Evolutionary conservation across 2,329 filamentous ascomycete genomes (phyloP), one percentile per base, ranked within the genome.

Genomic region (Ceratocystis alfenasii): DNA sequence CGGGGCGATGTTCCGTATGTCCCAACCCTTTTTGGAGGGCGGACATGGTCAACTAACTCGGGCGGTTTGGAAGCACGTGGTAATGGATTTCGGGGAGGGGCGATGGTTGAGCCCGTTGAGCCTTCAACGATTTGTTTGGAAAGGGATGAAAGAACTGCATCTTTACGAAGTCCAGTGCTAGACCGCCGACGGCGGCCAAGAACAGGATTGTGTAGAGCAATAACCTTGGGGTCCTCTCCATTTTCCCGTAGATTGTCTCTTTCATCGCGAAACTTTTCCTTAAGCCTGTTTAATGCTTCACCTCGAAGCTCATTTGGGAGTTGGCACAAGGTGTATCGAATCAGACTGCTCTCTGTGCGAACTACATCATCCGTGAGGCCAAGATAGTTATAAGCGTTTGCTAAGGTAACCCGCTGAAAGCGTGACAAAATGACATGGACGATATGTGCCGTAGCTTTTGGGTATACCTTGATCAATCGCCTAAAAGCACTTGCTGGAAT

Each of bases 401-500:
- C 89, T 64, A 99, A 84, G 0, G 94, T 99, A 2, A 99, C 95
- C 70, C 95, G 82, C 73, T 99, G 93, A 63, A 99, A 87, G 62
- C 95, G 84, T 2, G 95, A 96, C 41, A 99, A 77, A 68, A 99
- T 99, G 59, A 99, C 93, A 73, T 99, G 94, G 5, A 99, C 91
- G 69, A 99, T 97, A 72, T 99, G 95, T 1, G 94, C 88, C 1
- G 94, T 96, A 8, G 95, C 92, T 77, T 95, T 95, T 8, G 94
- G 94, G 71, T 97, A 99, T 28, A 96, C 87, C 72, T 90, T 86
- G 63, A 95, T 99, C 64, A 99, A 79, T 7, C 95, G 86, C 64
- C 91, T 86, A 71, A 99, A 99, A 2, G 94, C 95, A 73, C 91
- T 96, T 0, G 94, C 94, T 1, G 95, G 95, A 66, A 99, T 99